Conservation (phyloP, 108 stramenopile genomes). For the Nannochloropsis gaditana region DNA sequence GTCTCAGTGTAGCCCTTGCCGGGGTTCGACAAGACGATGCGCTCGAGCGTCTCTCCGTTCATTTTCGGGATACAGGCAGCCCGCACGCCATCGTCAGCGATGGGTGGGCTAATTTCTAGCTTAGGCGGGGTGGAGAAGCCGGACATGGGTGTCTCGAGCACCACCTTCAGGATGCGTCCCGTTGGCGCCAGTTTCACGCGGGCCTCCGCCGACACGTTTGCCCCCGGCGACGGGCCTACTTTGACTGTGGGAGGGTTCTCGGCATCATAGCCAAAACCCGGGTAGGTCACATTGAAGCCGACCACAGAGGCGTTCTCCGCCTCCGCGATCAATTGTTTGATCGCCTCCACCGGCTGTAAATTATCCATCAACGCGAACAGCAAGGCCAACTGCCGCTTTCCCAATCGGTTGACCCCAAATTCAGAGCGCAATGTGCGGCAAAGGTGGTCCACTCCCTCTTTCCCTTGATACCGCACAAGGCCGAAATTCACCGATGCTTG, state of each 20-base stretch:
- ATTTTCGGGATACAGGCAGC: slow-evolving; percentile 28
- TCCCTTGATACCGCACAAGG: slow-evolving; percentile 46
- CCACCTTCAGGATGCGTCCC: slow-evolving; percentile 40
- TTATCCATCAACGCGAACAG: slow-evolving; percentile 42
- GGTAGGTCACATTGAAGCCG: slow-evolving; percentile 29
- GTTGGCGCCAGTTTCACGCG: slow-evolving; percentile 30
- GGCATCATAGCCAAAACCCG: slow-evolving; percentile 32
- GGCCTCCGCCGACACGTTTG: slow-evolving; percentile 28
- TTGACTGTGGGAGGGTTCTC: slow-evolving; percentile 39
- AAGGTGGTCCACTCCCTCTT: slow-evolving; percentile 38
- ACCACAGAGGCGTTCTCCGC: slow-evolving; percentile 44
- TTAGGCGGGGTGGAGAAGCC: slow-evolving; percentile 34
- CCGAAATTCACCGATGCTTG: slow-evolving; percentile 45
- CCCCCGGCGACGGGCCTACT: slow-evolving; percentile 30
- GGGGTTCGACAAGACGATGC: slow-evolving; percentile 37
- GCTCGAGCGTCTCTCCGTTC: slow-evolving; percentile 46
- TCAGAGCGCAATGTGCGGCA: slow-evolving; percentile 39
- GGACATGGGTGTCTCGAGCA: slow-evolving; percentile 30
- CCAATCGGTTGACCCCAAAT: slow-evolving; percentile 37
- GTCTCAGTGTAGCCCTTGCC: slow-evolving; percentile 27
- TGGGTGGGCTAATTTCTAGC: slow-evolving; percentile 33
- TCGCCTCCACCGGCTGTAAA: slow-evolving; percentile 46
- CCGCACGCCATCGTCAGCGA: slow-evolving; percentile 6
- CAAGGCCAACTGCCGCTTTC: slow-evolving; percentile 44
- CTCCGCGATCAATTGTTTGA: slow-evolving; percentile 45